Evolutionary conservation across 768 basidiomycete species (phyloP).

Genomic region (Russula griseocarnosa): DNA sequence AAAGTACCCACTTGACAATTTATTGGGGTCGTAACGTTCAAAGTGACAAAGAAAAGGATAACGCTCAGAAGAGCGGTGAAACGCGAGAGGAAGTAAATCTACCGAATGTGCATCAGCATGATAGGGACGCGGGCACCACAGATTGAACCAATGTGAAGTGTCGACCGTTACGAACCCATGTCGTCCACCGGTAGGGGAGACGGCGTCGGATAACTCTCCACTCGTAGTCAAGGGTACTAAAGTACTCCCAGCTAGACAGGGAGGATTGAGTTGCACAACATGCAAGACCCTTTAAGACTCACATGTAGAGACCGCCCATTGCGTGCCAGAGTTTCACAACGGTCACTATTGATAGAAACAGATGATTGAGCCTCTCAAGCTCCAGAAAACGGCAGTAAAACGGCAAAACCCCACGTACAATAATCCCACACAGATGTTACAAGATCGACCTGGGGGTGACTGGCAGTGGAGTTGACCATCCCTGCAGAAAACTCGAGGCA

Average conservation of each 20-base stretch:
- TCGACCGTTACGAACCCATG: neutral
- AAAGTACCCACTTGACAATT: neutral
- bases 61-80: neutral
- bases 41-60: neutral
- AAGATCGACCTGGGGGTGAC: neutral
- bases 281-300: neutral
- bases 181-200: slow-evolving; percentile 1
- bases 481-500: neutral
- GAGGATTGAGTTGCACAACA: neutral
- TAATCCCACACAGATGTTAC: neutral
- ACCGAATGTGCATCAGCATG: neutral
- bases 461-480: neutral
- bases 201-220: neutral
- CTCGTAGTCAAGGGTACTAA: neutral
- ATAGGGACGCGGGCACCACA: too few species aligned
- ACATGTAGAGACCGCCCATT: neutral
- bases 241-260: neutral
- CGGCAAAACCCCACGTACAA: neutral
- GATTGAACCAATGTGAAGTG: neutral
- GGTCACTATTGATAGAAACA: neutral
- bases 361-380: neutral
- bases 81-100: neutral
- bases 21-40: neutral
- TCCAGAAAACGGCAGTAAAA: neutral
- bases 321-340: neutral